A percentile compares a stretch with the other conserved stretches of the same genome.
Evolutionary conservation across 2,329 filamentous ascomycete genomes (phyloP).

Genomic region (Remersonia thermophila): DNA sequence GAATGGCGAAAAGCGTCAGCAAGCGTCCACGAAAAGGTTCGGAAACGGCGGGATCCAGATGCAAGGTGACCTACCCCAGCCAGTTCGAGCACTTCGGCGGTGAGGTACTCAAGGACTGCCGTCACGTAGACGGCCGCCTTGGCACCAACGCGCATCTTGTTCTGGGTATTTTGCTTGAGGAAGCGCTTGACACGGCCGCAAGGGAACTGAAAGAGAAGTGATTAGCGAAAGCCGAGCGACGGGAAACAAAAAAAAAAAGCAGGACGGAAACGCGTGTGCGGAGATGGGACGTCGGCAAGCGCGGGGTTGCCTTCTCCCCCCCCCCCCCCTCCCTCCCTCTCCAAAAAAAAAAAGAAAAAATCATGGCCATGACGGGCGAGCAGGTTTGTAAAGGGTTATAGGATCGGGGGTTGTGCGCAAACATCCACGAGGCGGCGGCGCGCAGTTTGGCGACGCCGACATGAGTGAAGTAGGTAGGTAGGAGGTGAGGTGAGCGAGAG

Average conservation of each 20-base stretch:
- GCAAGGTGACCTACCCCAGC: conserved; percentile 56
- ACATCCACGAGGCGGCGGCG: no score
- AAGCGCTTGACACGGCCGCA: conserved; percentile 99
- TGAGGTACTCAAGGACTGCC: conserved; percentile 94
- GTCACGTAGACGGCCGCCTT: conserved; percentile 98
- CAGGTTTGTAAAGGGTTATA: no score
- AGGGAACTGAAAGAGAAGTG: conserved; percentile 57
- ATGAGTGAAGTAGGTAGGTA: no score
- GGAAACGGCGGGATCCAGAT: conserved; percentile 2
- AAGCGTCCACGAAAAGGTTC: neutral
- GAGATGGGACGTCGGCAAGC: no score
- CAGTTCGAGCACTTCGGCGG: conserved; percentile 93
- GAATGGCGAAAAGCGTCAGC: conserved; percentile 9
- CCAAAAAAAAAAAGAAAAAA: no score
- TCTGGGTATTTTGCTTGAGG: conserved; percentile 97
- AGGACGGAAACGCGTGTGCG: neutral
- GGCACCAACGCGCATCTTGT: conserved; percentile 98
- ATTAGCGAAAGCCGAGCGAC: conserved; percentile 3
- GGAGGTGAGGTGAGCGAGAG: no score
- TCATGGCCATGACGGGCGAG: no score
- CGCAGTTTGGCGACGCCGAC: no score
- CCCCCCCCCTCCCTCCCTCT: no score
- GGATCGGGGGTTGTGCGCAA: no score
- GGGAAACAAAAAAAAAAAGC: conserved; percentile 1
- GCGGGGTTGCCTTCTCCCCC: no score